Evolutionary conservation across 2,329 filamentous ascomycete species (phyloP).

Genomic region (Aspergillus cejpii): DNA sequence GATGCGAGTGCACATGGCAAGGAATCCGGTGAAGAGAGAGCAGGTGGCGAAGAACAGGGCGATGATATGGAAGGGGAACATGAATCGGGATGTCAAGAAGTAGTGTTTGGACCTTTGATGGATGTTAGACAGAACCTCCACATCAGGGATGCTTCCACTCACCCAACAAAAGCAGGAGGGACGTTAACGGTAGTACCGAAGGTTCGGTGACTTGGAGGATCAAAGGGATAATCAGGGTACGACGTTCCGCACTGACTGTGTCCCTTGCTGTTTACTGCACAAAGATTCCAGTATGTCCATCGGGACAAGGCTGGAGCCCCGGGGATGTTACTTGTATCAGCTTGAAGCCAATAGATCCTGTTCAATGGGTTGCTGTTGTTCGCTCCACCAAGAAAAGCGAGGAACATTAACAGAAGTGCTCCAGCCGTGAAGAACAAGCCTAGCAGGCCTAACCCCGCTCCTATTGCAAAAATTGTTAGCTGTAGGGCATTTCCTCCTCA

Average conservation of each 20-base stretch:
- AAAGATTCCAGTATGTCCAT: slow-evolving; percentile 90
- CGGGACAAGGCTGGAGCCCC: slow-evolving; percentile 62
- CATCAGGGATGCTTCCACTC: slow-evolving; percentile 18
- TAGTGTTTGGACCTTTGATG: slow-evolving; percentile 52
- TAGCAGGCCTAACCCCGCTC: slow-evolving; percentile 49
- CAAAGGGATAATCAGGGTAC: slow-evolving; percentile 61
- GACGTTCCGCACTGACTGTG: slow-evolving; percentile 59
- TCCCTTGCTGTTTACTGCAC: slow-evolving; percentile 52
- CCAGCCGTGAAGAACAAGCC: slow-evolving; percentile 58
- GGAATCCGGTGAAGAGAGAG: slow-evolving; percentile 42
- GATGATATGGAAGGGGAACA: slow-evolving; percentile 86
- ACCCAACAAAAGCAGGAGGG: slow-evolving; percentile 51
- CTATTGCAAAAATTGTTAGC: slow-evolving; percentile 31
- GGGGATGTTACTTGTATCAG: slow-evolving; percentile 65
- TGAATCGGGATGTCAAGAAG: slow-evolving; percentile 84
- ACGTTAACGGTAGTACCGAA: slow-evolving; percentile 53
- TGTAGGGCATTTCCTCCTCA: too few species aligned
- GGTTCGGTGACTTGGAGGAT: slow-evolving; percentile 49
- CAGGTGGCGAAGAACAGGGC: slow-evolving; percentile 64
- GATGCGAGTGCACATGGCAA: slow-evolving; percentile 49
- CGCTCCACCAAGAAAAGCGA: slow-evolving; percentile 58
- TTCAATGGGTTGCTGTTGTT: slow-evolving; percentile 55
- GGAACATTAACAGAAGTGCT: slow-evolving; percentile 57
- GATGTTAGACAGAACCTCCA: slow-evolving; percentile 7
- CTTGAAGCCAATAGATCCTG: slow-evolving; percentile 78